Conservation (phyloP, 2,329 filamentous ascomycete species). For the Colletotrichum neosansevieriae region DNA sequence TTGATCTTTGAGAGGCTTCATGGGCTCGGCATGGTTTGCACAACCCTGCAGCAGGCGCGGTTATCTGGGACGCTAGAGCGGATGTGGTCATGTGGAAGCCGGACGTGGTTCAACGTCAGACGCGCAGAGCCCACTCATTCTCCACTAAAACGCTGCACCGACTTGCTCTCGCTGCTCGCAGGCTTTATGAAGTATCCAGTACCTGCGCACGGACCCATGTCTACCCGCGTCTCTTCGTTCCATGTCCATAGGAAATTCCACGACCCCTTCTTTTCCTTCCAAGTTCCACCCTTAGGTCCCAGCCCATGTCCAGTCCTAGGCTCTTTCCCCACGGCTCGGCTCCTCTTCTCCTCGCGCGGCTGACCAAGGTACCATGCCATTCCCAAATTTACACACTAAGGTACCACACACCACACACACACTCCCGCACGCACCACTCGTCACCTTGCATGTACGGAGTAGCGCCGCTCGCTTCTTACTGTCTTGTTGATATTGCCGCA, state of each 20-base stretch:
- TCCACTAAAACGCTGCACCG: constrained; percentile 17
- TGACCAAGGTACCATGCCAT: constrained; percentile 20
- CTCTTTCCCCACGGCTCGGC: constrained; percentile 39
- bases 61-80: constrained; percentile 37
- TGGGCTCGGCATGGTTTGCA: constrained; percentile 32
- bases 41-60: constrained; percentile 33
- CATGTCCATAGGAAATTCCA: constrained; percentile 32
- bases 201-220: constrained; percentile 34
- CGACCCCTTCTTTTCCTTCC: constrained; percentile 39
- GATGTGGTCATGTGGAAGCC: constrained; percentile 32
- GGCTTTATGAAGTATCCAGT: constrained; percentile 13
- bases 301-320: neutral
- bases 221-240: neutral
- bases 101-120: constrained; percentile 37
- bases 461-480: constrained; percentile 26
- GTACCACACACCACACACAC: constrained; percentile 8
- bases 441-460: constrained; percentile 16
- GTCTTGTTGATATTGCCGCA: constrained; percentile 31
- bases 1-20: too few species aligned
- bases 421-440: constrained; percentile 14
- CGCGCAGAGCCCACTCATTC: constrained; percentile 14
- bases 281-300: neutral
- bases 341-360: constrained; percentile 33
- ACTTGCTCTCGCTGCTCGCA: constrained; percentile 8
- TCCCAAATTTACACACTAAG: constrained; percentile 5